Evolutionary conservation across 2,329 filamentous ascomycete genomes (phyloP), one percentile per base, ranked within the genome.

Genomic region (Colletotrichum lindemuthianum): DNA sequence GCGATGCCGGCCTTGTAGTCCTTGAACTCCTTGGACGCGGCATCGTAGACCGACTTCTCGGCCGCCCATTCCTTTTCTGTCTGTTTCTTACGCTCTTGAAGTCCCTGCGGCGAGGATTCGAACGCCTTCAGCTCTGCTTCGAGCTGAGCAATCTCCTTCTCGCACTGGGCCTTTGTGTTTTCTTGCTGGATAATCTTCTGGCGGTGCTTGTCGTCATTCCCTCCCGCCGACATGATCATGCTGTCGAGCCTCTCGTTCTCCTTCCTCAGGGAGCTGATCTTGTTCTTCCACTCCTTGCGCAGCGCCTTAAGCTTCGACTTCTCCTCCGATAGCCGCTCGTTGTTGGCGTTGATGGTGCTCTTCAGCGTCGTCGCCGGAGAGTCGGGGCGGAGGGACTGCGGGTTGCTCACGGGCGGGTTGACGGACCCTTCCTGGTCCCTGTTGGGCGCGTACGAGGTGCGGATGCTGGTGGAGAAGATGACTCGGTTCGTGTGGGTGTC

Each of bases 321-420:
- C 71, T 90, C 88, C 66, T 93, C 90, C 32, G 85, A 81, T 37
- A 93, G 82, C 74, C 90, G 92, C 63, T 85, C 82, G 72, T 93
- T 90, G 52, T 90, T 87, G 10, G 89, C 87, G 50, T 87, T 87
- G 70, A 94, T 92, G 2, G 91, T 93, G 36, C 90, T 91, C 74
- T 88, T 89, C 43, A 95, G 82, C 2, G 91, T 94, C 9, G 90
- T 92, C 9, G 88, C 88, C 3, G 92, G 92, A 11, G 91, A 94
- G 67, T 92, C 90, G 33, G 91, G 91, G 52, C 90, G 88, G 39
- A 91, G 84, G 15, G 86, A 85, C 63, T 88, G 85, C 72, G 89
- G 88, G 33, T 77, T 78, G 58, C 78, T 78, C 13, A 74, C 72
- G 32, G 70, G 70, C 60, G 69, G 72, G 64, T 75, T 74, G 34